Conservation (phyloP, 2,329 filamentous ascomycete genomes). For the Cercospora canescens region DNA sequence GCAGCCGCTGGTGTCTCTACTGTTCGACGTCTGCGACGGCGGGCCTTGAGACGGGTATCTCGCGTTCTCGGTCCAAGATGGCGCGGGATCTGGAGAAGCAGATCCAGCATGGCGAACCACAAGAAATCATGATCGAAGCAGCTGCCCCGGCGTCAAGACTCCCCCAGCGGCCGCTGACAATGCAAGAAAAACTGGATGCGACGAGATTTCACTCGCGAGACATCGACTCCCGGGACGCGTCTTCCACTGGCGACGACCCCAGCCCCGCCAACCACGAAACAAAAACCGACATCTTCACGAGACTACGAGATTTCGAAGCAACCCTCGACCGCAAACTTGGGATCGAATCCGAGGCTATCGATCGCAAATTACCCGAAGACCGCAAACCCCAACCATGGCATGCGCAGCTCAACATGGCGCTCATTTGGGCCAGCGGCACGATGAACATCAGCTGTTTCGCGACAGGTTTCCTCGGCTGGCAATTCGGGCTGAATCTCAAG, state of each 20-base stretch:
- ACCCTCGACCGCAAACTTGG: slow-evolving; percentile 48
- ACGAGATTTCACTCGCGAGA: slow-evolving; percentile 23
- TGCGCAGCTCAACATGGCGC: slow-evolving; percentile 34
- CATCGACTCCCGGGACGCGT: slow-evolving; percentile 24
- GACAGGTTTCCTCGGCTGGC: slow-evolving; percentile 48
- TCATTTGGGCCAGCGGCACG: slow-evolving; percentile 38
- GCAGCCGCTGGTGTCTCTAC: neutral
- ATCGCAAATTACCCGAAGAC: slow-evolving; percentile 47
- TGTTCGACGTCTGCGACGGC: neutral
- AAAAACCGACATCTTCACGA: slow-evolving; percentile 33
- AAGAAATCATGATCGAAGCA: slow-evolving; percentile 19
- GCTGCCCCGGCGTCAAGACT: neutral
- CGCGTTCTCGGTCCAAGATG: slow-evolving; percentile 7
- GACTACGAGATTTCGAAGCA: slow-evolving; percentile 41
- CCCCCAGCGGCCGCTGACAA: slow-evolving; percentile 29
- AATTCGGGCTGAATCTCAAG: slow-evolving; percentile 49
- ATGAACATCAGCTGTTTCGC: slow-evolving; percentile 40
- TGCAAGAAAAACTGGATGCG: slow-evolving; percentile 33
- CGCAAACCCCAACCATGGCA: slow-evolving; percentile 44
- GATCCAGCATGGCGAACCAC: slow-evolving; percentile 21
- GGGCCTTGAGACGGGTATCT: neutral
- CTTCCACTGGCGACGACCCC: slow-evolving; percentile 9
- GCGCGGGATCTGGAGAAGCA: slow-evolving; percentile 25
- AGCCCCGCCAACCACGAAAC: slow-evolving; percentile 7
- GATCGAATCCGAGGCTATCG: slow-evolving; percentile 51